These are phyloP conservation scores for Pulicaria dysenterica DNA, from an alignment of 129 eudicot species.

Conservation along the genomic window DNA sequence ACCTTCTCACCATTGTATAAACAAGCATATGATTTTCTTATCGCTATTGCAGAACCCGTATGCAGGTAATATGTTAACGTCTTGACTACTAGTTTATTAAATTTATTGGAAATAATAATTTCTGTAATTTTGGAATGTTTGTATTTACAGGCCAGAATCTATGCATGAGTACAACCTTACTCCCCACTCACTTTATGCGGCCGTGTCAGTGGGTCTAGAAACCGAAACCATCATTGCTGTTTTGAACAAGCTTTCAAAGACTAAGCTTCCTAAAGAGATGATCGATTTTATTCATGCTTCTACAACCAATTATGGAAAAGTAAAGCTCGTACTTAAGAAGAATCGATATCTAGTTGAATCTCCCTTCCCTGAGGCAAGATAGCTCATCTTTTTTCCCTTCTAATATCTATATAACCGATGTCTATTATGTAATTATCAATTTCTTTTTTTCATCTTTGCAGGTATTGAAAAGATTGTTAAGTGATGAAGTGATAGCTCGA, in stretches of 20 bases:
- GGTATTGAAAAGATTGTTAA: constrained; percentile 73
- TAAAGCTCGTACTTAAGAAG: constrained; percentile 93
- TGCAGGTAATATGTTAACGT: constrained; percentile 60
- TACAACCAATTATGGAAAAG: constrained; percentile 95
- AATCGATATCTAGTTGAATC: constrained; percentile 88
- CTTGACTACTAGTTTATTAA: not conserved
- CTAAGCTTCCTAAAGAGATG: constrained; percentile 95
- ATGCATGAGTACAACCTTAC: constrained; percentile 98
- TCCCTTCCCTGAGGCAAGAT: constrained; percentile 86
- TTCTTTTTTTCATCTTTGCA: constrained; percentile 38
- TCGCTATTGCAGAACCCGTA: constrained; percentile 94
- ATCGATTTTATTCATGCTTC: constrained; percentile 83
- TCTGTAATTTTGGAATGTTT: constrained; percentile 14
- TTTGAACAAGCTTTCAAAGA: constrained; percentile 84
- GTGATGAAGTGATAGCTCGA: constrained; percentile 78
- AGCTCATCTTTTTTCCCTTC: not conserved
- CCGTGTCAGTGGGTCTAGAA: constrained; percentile 93
- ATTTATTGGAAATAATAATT: not conserved
- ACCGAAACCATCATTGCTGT: constrained; percentile 84
- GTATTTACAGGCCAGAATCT: constrained; percentile 73
- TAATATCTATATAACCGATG: not conserved
- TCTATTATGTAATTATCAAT: not conserved
- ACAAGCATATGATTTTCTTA: constrained; percentile 94
- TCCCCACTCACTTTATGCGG: constrained; percentile 94
- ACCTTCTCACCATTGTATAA: constrained; percentile 83